Percentiles rank a stretch among this genome's conserved stretches.
Conservation (phyloP, 192 early-diverging fungal species). For the Dispira parvispora region DNA sequence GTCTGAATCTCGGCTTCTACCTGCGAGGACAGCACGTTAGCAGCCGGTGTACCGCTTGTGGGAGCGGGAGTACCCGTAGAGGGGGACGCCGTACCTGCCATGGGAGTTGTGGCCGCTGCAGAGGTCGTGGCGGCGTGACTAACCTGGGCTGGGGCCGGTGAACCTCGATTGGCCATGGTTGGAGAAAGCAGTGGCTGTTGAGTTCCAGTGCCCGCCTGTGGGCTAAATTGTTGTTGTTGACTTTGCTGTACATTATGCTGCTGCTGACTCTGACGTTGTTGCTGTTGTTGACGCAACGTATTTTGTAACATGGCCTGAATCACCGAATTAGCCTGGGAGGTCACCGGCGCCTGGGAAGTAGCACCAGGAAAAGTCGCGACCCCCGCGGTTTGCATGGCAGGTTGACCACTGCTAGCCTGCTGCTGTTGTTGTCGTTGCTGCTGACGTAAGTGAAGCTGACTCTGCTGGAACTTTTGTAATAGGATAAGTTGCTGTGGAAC, state of each 20-base stretch:
- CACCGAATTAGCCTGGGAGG: not conserved
- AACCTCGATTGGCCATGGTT: not conserved
- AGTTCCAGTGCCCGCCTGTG: not conserved
- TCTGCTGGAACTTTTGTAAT: not conserved
- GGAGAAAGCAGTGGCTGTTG: not conserved
- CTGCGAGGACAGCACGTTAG: not conserved
- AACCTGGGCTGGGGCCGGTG: not conserved
- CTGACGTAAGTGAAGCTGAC: not conserved
- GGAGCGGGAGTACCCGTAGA: not conserved
- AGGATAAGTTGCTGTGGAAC: not conserved
- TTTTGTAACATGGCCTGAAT: conserved; percentile 3
- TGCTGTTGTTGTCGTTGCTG: not conserved
- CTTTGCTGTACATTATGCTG: not conserved
- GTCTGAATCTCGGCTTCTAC: not conserved
- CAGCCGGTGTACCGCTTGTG: not conserved
- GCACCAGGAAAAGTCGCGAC: not conserved
- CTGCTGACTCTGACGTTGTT: not conserved
- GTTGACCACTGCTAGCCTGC: not conserved
- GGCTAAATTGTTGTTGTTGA: not conserved
- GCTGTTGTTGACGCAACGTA: not conserved
- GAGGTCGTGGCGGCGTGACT: not conserved
- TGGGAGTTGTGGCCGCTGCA: not conserved
- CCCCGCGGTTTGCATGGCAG: not conserved
- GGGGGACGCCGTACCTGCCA: not conserved
- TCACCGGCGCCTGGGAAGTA: not conserved